Evolutionary conservation across 2,329 filamentous ascomycete species (phyloP), one percentile per base, ranked within the genome.

Genomic region (Chaetomium olivaceum): DNA sequence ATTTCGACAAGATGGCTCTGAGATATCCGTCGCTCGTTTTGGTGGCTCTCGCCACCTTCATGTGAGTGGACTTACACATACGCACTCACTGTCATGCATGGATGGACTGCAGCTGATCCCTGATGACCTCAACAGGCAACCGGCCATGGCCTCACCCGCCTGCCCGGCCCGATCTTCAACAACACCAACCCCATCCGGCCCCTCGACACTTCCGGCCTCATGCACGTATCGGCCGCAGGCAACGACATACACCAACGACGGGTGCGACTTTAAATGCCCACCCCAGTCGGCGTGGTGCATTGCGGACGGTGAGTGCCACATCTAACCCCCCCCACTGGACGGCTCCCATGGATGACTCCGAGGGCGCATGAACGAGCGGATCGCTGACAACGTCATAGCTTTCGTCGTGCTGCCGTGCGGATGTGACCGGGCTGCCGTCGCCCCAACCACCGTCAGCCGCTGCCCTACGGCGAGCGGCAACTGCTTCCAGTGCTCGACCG

Each of bases 391-490:
- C n/a, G 2, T 2, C 11, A 4, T 14, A 70, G 69, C 23, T 8
- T 63, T 52, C 29, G 56, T 69, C 25, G 64, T 63, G 1, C 33
- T 70, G 23, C 67, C 71, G 7, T 71, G 71, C 62, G 70, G 71
- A n/a, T 72, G 71, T 33, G 52, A 60, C 27, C 36, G 58, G 9
- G 66, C 62, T 2, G 62, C 59, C 2, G 61, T 69, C 12, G 61
- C 48, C 31, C 66, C 67, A 7, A 63, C 67, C 1, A 72, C 71
- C 2, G 62, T 67, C 25, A 69, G 65, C 16, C 48, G 71, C 25
- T 72, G 71, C 63, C 56, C 70, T 25, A 66, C 66, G 12, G 36
- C 46, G 23, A 12, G 43, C 63, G 25, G 48, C 51, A 29, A 48
- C 8, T 68, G 68, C 29, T 46, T 57, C 25, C 71, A 69, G 51